Percentiles rank a stretch among this genome's conserved stretches.
These are phyloP conservation scores for Mentha longifolia DNA, from an alignment of 257 asterid genomes.

Conservation along the genomic window DNA sequence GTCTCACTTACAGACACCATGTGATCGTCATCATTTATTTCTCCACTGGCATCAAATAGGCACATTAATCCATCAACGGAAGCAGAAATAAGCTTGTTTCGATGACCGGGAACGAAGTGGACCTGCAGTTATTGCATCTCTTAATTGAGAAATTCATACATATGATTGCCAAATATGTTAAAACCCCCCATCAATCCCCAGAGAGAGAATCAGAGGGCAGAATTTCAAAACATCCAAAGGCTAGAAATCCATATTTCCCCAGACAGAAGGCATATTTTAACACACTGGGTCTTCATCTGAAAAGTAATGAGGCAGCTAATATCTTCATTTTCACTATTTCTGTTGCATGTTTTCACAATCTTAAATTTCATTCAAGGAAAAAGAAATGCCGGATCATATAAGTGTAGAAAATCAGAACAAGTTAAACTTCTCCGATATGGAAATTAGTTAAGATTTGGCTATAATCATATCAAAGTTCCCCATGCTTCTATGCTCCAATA, in stretches of 20 bases:
- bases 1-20: slow-evolving; percentile 69
- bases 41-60: slow-evolving; percentile 82
- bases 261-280: no score
- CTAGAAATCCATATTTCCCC: not conserved
- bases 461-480: not conserved
- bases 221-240: not conserved
- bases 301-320: not conserved
- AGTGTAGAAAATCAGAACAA: not conserved
- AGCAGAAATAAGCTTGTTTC: slow-evolving; percentile 78
- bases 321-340: not conserved
- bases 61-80: slow-evolving; percentile 98
- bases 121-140: slow-evolving; percentile 56
- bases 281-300: no score
- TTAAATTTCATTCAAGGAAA: slow-evolving; percentile 17
- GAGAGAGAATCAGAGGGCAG: not conserved
- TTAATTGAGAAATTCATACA: slow-evolving; percentile 21
- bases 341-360: slow-evolving; percentile 2
- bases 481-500: not conserved
- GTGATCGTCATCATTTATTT: slow-evolving; percentile 88
- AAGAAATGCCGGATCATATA: not conserved
- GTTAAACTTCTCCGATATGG: not conserved
- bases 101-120: slow-evolving; percentile 80
- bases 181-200: not conserved
- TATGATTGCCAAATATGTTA: not conserved
- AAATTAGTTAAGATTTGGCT: not conserved